Percentiles rank a stretch among this genome's conserved stretches.
Conservation (phyloP, 495 filamentous ascomycete species). For the Umbilicaria muhlenbergii region DNA sequence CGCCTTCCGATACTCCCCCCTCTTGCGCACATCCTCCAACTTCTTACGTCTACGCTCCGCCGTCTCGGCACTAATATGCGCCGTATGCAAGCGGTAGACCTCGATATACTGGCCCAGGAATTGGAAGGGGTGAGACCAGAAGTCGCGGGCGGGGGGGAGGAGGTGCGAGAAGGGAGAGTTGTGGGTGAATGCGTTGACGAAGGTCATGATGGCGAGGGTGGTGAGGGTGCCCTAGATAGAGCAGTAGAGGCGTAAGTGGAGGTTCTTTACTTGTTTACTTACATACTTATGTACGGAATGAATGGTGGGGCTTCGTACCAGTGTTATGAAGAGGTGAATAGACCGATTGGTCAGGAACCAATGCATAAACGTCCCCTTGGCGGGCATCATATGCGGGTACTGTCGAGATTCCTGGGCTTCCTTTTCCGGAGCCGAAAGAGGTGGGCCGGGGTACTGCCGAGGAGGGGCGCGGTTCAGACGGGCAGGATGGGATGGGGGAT, state of each 20-base stretch:
- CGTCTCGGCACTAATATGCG: conserved; percentile 42
- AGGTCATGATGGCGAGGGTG: conserved; percentile 48
- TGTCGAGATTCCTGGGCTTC: conserved; percentile 43
- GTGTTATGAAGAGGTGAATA: conserved; percentile 63
- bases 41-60: conserved; percentile 48
- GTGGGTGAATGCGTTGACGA: conserved; percentile 50
- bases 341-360: conserved; percentile 56
- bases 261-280: too few relatives aligned
- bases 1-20: conserved; percentile 60
- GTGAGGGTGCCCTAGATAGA: conserved; percentile 44
- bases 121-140: conserved; percentile 38
- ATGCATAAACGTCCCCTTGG: conserved; percentile 55
- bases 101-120: conserved; percentile 40
- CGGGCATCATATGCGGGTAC: conserved; percentile 73
- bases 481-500: conserved; percentile 67
- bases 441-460: conserved; percentile 51
- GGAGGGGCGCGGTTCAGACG: conserved; percentile 29
- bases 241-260: neutral
- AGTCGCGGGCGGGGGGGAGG: conserved; percentile 25
- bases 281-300: conserved; percentile 1
- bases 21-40: conserved; percentile 67
- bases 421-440: conserved; percentile 39
- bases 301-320: conserved; percentile 35
- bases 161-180: conserved; percentile 50
- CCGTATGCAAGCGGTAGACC: conserved; percentile 54